These are phyloP conservation scores for Blastomyces gilchristii DNA, from an alignment of 2,329 filamentous ascomycete genomes.

Conservation along the genomic window DNA sequence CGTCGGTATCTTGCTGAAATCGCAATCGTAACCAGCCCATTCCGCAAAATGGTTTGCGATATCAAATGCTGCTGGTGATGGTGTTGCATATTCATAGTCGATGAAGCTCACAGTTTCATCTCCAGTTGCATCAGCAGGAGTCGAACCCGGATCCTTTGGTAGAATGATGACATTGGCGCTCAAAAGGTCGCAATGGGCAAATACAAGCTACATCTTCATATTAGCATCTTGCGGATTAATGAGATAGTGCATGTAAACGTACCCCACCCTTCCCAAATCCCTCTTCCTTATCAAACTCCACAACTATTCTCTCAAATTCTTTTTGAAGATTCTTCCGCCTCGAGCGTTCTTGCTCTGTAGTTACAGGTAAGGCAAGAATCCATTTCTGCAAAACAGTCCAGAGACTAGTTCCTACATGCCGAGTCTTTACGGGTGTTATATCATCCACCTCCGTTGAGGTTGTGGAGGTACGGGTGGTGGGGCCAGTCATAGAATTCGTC, in stretches of 20 bases:
- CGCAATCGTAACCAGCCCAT: conserved; percentile 95
- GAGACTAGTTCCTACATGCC: conserved; percentile 69
- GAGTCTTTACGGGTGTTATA: conserved; percentile 43
- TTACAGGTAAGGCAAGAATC: conserved; percentile 72
- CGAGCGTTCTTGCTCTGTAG: conserved; percentile 57
- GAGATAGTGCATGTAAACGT: conserved; percentile 22
- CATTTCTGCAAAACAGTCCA: conserved; percentile 97
- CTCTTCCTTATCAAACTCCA: conserved; percentile 62
- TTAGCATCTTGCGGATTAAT: conserved; percentile 7
- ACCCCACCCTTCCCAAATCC: conserved; percentile 68
- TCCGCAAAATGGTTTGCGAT: conserved; percentile 97
- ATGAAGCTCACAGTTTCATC: conserved; percentile 67
- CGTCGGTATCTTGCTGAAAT: conserved; percentile 73
- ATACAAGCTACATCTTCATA: conserved; percentile 56
- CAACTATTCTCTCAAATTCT: conserved; percentile 62
- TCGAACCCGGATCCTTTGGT: conserved; percentile 30
- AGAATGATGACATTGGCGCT: conserved; percentile 91
- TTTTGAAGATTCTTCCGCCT: conserved; percentile 59
- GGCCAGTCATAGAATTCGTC: conserved; percentile 42
- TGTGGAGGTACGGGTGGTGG: conserved; percentile 23
- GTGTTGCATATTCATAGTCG: conserved; percentile 96
- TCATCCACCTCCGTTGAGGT: conserved; percentile 19
- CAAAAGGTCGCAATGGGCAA: conserved; percentile 92
- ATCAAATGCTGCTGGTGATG: conserved; percentile 89
- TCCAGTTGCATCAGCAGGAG: conserved; percentile 24